These are phyloP conservation scores for Phialophora tarda DNA, from an alignment of 2,329 filamentous ascomycete genomes.

Conservation along the genomic window DNA sequence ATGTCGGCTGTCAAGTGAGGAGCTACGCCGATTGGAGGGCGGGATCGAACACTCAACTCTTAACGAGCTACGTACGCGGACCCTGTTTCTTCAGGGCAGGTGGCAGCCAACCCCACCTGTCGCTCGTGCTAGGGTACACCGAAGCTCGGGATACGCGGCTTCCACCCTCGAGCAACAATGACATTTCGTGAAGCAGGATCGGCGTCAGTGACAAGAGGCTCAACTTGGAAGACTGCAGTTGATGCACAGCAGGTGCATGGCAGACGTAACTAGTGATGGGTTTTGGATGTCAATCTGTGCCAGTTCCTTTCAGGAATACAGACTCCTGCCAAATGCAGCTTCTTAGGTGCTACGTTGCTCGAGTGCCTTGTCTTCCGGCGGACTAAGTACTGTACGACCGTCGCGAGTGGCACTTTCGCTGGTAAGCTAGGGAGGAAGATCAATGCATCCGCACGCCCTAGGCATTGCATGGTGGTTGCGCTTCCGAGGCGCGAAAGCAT, in stretches of 20 bases:
- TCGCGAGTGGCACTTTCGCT: neutral
- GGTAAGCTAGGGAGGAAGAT: slow-evolving; percentile 1
- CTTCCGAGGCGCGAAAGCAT: slow-evolving; percentile 5
- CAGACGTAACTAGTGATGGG: slow-evolving; percentile 14
- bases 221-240: slow-evolving; percentile 5
- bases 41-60: neutral
- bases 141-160: slow-evolving; percentile 25
- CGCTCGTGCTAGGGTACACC: slow-evolving; percentile 11
- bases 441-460: slow-evolving; percentile 8
- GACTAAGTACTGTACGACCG: neutral
- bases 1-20: neutral
- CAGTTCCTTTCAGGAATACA: slow-evolving; percentile 9
- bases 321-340: slow-evolving; percentile 12
- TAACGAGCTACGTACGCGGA: neutral
- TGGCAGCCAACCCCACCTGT: neutral
- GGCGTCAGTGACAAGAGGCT: slow-evolving; percentile 6
- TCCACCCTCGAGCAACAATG: slow-evolving; percentile 1
- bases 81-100: neutral
- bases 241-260: slow-evolving; percentile 8
- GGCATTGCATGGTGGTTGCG: slow-evolving; percentile 12
- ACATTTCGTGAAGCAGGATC: neutral
- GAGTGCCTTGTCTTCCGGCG: neutral
- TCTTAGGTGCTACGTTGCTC: neutral
- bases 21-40: neutral
- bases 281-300: slow-evolving; percentile 22